phyloP scores from a whole-genome alignment of 352 stramenopile species.

The Thalassiosira sp. region DNA sequence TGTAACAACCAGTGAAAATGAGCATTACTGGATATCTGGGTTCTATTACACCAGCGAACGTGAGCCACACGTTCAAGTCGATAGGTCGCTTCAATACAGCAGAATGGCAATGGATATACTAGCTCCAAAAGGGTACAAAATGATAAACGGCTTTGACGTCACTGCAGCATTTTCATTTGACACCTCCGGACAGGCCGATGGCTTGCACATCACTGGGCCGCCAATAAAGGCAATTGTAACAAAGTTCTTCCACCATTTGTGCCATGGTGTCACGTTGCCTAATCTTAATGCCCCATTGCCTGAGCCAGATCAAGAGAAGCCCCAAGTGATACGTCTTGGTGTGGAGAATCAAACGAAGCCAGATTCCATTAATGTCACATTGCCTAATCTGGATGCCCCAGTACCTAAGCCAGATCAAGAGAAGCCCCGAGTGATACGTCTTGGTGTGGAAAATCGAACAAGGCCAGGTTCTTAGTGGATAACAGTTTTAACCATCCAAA shows the following conservation, averaged over 20 bases:
- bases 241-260: constrained; percentile 63
- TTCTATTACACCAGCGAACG: constrained; percentile 50
- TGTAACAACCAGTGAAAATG: constrained; percentile 11
- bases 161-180: constrained; percentile 55
- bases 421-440: too few species aligned
- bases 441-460: too few species aligned
- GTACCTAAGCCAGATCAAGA: too few species aligned
- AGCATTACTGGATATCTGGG: constrained; percentile 46
- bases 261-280: constrained; percentile 17
- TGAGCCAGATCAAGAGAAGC: too few species aligned
- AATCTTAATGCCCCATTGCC: too few species aligned
- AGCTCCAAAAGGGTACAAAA: constrained; percentile 47
- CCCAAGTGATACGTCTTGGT: too few species aligned
- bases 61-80: constrained; percentile 42
- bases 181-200: constrained; percentile 39
- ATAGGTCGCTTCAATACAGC: constrained; percentile 39
- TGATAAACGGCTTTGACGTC: constrained; percentile 57
- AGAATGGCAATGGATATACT: constrained; percentile 32
- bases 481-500: too few species aligned
- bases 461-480: too few species aligned
- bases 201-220: constrained; percentile 41
- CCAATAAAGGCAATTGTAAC: constrained; percentile 46
- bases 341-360: too few species aligned
- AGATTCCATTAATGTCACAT: too few species aligned
- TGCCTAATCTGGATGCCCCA: too few species aligned